Evolutionary conservation across 306 rosid species (phyloP), one percentile per base, ranked within the genome.

Genomic region (Glycine latifolia): DNA sequence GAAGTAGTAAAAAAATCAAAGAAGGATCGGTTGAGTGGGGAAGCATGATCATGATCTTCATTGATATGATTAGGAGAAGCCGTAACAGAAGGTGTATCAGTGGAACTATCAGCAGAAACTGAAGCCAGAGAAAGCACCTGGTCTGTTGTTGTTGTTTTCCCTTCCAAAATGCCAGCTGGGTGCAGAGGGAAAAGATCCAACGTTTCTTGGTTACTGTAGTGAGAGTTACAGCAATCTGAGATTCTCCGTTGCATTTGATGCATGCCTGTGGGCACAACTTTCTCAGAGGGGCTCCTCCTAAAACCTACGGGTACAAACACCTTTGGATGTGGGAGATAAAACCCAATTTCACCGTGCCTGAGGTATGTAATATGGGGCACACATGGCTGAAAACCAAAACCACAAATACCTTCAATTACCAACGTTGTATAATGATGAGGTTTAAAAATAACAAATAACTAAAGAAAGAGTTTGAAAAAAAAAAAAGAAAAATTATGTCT

Each of bases 151-250:
- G 44, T 37, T 3, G 48, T 8, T 86, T 67, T 86, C 1, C 75
- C 89, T 77, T 81, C 86, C 62, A 92, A 75, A 75, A 88, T 80
- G 11, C 97, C 93, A 11, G 97, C 90, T 71, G 99, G 98, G 31
- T 89, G 90, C 68, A 92, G 62, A 44, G 97, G 99, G 85, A 95
- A 95, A 10, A 95, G 88, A 8, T 91, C 50, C 81, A 93, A 87
- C 10, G 99, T 95, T 83, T 90, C 87, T 31, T 85, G 88, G 75
- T 75, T 55, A 75, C 44, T 76, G 76, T 67, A 43, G 62, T 15
- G 13, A 55, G 31, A 31, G 43, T 79, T 43, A 59, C 58, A 35
- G 58, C 58, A 26, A 55, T 73, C 78, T 10, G 62, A 6, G 63
- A 84, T 59, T 84, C 75, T 71, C 15, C 66, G 65, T 10, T 83